Base-by-base conservation (phyloP, 257 asterid species). In the Solanum piurae region DNA sequence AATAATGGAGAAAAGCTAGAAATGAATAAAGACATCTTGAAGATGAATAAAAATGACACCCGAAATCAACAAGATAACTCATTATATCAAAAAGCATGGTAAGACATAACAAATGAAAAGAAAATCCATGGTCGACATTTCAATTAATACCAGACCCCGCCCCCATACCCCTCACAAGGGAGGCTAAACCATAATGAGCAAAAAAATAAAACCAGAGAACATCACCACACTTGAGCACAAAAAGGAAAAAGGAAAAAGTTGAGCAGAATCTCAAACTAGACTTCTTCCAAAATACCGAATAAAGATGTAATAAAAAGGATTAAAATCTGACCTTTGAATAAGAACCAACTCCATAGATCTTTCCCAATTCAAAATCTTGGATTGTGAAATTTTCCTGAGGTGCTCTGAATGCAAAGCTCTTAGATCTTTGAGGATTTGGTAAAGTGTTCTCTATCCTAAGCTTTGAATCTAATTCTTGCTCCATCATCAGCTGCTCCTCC, bases 301-400 rank as follows among this genome's bases (percentile, higher is more conserved):
- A 79, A 8, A 79, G 64, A 49, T 27, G 18, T 12, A 4, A 44
- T 13, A 25, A 82, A 49, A 49, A 9, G 44, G 18, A 80, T 27
- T 83, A 90, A 86, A 69, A 68, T 80, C 44, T 87, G 71, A 95
- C 99, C 99, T 96, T 96, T 88, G 99, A 96, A 92, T 96, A 96
- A 88, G 99, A 96, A 92, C 99, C 99, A 91, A 95, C 98, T 75
- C 99, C 99, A 92, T 96, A 96, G 93, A 96, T 96, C 93, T 95
- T 95, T 76, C 93, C 99, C 93, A 95, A 90, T 89, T 96, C 98
- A 94, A 96, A 96, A 92, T 96, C 98, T 89, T 96, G 99, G 85
- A 96, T 93, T 89, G 90, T 92, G 85, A 96, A 96, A 93, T 94
- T 93, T 92, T 95, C 98, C 93, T 95, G 98, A 3, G 99, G 99